These are phyloP conservation scores for Lachancea sp. DNA, from an alignment of 805 yeast genomes.

Conservation along the genomic window DNA sequence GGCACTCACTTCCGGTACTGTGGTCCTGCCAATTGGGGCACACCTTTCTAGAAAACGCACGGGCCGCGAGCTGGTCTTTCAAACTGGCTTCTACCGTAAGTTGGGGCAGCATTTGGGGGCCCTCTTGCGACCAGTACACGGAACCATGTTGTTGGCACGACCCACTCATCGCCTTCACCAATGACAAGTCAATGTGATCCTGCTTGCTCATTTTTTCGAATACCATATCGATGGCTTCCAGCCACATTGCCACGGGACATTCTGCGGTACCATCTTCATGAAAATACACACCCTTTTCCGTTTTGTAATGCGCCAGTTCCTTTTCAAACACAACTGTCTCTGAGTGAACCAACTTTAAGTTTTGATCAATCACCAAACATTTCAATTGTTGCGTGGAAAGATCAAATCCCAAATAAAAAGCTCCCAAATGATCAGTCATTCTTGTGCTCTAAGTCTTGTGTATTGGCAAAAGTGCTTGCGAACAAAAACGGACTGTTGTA, in stretches of 20 bases:
- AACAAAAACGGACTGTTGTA: not conserved
- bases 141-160: constrained; percentile 94
- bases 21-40: constrained; percentile 97
- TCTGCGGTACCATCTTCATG: constrained; percentile 47
- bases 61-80: constrained; percentile 40
- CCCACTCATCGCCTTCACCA: constrained; percentile 66
- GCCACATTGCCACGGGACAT: constrained; percentile 87
- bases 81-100: constrained; percentile 36
- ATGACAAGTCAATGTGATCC: constrained; percentile 49
- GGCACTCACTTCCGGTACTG: constrained; percentile 66
- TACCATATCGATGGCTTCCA: constrained; percentile 69
- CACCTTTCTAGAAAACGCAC: constrained; percentile 52
- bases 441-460: not conserved
- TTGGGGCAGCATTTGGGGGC: constrained; percentile 35
- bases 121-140: constrained; percentile 62
- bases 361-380: constrained; percentile 54
- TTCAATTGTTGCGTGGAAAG: constrained; percentile 87
- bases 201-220: constrained; percentile 43
- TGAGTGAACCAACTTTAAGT: constrained; percentile 47
- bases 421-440: not conserved
- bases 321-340: constrained; percentile 68
- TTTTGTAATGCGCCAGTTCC: constrained; percentile 52
- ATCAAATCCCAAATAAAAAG: constrained; percentile 64
- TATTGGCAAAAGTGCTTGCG: not conserved
- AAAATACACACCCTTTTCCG: constrained; percentile 66